Evolutionary conservation across 371 early-diverging fungal species (phyloP), one percentile per base, ranked within the genome.

Genomic region (Smittium culicis): DNA sequence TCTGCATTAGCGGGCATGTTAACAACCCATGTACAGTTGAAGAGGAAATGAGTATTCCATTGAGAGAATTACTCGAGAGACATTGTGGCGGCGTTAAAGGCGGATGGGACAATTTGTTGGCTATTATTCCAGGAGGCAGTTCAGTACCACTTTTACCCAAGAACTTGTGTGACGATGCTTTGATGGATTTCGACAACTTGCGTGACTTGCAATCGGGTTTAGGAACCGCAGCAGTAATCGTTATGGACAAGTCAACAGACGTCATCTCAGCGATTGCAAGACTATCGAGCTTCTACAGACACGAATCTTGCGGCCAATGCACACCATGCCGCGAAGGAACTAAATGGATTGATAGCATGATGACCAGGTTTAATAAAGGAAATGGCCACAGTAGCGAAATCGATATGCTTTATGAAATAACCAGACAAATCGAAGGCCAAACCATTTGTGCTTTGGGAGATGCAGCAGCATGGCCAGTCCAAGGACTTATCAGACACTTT

Each of bases 291-390:
- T 97, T 97, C 79, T 97, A 95, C 82, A 83, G 89, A 73, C 98
- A 97, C 79, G 98, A 97, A 79, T 86, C 87, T 56, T 97, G 98
- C 70, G 98, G 98, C 72, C 96, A 97, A 82, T 97, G 98, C 81
- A 97, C 98, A 54, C 98, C 98, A 14, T 97, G 98, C 80, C 86
- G 98, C 72, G 98, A 97, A 80, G 98, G 96, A 32, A 92, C 95
- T 34, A 83, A 83, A 34, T 97, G 98, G 98, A 79, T 96, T 68
- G 88, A 88, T 66, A 82, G 88, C 74, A 96, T 94, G 89, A 97
- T 97, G 98, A 81, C 83, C 35, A 87, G 96, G 65, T 93, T 95
- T 73, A 94, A 91, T 74, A 79, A 76, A n/a, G 97, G 97, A 54
- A 79, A 91, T 68, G 94, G 88, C 14, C 83, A 84, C 27, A 74